phyloP scores from a whole-genome alignment of 306 rosid species.

The Cucurbita maxima region DNA sequence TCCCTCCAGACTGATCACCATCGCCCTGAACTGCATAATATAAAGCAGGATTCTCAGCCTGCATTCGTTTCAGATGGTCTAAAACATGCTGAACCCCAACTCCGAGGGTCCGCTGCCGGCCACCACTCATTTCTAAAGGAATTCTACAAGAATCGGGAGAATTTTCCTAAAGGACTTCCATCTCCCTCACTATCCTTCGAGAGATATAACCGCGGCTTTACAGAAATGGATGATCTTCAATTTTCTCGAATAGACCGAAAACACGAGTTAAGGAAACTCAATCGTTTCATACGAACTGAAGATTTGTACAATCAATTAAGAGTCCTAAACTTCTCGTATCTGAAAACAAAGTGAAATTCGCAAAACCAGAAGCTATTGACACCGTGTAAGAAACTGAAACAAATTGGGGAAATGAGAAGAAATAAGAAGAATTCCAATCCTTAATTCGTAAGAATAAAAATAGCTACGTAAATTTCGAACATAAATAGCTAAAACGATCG shows the following conservation, averaged over 20 bases:
- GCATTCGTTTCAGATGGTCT: constrained; percentile 74
- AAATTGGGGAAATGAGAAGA: background rate
- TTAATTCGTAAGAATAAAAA: background rate
- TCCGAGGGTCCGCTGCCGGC: constrained; percentile 50
- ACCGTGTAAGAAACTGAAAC: background rate
- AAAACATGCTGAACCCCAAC: constrained; percentile 60
- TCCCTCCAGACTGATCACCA: constrained; percentile 36
- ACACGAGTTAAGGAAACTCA: background rate
- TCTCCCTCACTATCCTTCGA: background rate
- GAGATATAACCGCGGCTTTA: background rate
- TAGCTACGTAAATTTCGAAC: background rate
- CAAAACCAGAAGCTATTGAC: background rate
- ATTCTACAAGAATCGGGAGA: background rate
- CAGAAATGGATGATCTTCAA: background rate
- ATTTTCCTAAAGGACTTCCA: background rate
- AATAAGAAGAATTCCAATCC: background rate
- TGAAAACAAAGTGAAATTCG: background rate
- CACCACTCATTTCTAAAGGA: constrained; percentile 48
- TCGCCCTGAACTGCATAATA: constrained; percentile 55
- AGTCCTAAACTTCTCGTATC: background rate
- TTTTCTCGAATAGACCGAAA: background rate
- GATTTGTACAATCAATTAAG: background rate
- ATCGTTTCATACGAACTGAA: background rate
- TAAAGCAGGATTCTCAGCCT: constrained; percentile 67
- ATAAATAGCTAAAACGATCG: background rate